phyloP scores from a whole-genome alignment of 2,329 filamentous ascomycete genomes.

The Dactylella cylindrospora region DNA sequence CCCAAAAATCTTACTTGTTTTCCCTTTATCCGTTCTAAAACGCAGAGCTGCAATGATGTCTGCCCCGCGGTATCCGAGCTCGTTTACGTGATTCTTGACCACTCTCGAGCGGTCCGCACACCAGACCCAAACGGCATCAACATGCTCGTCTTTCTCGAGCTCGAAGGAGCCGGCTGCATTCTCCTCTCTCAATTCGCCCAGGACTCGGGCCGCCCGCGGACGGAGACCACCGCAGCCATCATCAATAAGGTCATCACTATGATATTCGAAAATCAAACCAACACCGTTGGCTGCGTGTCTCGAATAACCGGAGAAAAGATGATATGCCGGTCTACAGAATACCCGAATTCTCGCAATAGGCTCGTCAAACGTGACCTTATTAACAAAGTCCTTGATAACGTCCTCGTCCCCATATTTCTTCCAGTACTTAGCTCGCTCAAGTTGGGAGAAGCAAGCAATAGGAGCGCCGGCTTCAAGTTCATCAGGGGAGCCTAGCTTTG shows the following conservation, averaged over 20 bases:
- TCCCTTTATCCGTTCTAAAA: slow-evolving; percentile 32
- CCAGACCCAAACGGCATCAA: slow-evolving; percentile 40
- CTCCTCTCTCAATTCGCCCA: slow-evolving; percentile 38
- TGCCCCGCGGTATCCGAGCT: slow-evolving; percentile 32
- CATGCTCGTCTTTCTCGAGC: slow-evolving; percentile 27
- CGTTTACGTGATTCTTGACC: slow-evolving; percentile 35
- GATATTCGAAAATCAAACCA: slow-evolving; percentile 34
- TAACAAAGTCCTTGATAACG: slow-evolving; percentile 37
- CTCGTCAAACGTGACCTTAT: slow-evolving; percentile 33
- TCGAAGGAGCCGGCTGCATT: slow-evolving; percentile 33
- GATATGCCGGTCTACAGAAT: slow-evolving; percentile 24
- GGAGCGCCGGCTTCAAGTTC: slow-evolving; percentile 29
- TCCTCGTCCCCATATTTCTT: slow-evolving; percentile 25
- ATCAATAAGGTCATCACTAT: slow-evolving; percentile 26
- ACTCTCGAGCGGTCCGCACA: slow-evolving; percentile 31
- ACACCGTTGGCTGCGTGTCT: slow-evolving; percentile 28
- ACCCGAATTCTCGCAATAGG: slow-evolving; percentile 25
- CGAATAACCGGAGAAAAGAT: slow-evolving; percentile 27
- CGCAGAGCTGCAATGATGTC: slow-evolving; percentile 30
- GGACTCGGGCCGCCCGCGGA: slow-evolving; percentile 21
- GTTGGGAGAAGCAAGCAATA: slow-evolving; percentile 34
- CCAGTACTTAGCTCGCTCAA: slow-evolving; percentile 38
- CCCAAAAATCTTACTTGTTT: slow-evolving; percentile 27
- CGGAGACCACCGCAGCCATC: slow-evolving; percentile 29
- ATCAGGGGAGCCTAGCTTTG: neutral